Conservation (phyloP, 2,329 filamentous ascomycete genomes). For the Fusarium foetens region DNA sequence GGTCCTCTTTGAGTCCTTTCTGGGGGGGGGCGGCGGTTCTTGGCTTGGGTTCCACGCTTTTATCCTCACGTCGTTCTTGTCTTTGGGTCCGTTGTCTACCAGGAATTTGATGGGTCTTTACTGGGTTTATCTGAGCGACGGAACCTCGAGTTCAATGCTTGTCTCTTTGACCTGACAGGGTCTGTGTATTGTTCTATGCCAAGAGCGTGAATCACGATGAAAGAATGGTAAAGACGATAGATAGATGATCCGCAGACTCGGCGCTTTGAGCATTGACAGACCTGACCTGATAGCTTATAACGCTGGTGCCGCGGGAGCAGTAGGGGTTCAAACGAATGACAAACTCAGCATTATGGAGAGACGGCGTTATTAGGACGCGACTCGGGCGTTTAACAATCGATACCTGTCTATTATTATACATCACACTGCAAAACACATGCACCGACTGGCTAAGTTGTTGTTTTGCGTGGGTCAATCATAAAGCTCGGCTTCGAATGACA, state of each 20-base stretch:
- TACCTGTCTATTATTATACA: conserved; percentile 7
- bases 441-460: neutral
- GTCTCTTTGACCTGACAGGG: conserved; percentile 24
- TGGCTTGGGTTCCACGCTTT: conserved; percentile 9
- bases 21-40: conserved; percentile 32
- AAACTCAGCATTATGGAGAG: conserved; percentile 7
- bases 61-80: conserved; percentile 30
- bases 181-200: conserved; percentile 15
- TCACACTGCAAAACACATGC: neutral
- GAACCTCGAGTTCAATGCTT: conserved; percentile 33
- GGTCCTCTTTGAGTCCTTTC: conserved; percentile 32
- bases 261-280: conserved; percentile 15
- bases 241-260: conserved; percentile 16
- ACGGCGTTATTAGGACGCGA: conserved; percentile 2
- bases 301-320: conserved; percentile 1
- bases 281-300: conserved; percentile 13
- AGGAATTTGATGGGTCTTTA: conserved; percentile 31
- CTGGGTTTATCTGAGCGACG: conserved; percentile 24
- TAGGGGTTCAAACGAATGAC: conserved; percentile 15
- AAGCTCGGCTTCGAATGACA: conserved; percentile 3
- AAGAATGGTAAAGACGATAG: conserved; percentile 6
- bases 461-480: conserved; percentile 22
- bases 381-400: conserved; percentile 14
- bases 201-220: conserved; percentile 35
- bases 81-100: conserved; percentile 34